These are phyloP conservation scores for Pleurotus djamor DNA, from an alignment of 768 basidiomycete genomes.

Conservation along the genomic window DNA sequence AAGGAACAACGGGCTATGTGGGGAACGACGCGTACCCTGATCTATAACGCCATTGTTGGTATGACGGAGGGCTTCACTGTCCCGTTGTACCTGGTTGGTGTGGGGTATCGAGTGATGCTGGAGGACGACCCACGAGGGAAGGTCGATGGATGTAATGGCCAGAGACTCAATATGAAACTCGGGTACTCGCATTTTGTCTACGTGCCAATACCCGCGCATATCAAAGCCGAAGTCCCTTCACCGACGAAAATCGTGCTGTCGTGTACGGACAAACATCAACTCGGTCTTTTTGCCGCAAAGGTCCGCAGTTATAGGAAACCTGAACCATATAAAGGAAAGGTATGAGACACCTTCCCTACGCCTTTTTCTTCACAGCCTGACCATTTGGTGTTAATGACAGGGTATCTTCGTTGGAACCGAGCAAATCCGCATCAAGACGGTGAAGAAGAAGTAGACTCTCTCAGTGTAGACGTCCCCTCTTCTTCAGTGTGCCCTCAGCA, in stretches of 20 bases:
- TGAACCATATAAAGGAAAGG: conserved; percentile 98
- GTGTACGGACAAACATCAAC: conserved; percentile 84
- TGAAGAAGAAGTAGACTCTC: conserved; percentile 16
- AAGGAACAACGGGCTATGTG: conserved; percentile 88
- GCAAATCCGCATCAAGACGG: conserved; percentile 67
- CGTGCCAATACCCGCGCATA: conserved; percentile 78
- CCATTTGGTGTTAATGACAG: conserved; percentile 33
- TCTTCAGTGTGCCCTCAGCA: neutral
- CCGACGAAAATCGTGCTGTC: conserved; percentile 82
- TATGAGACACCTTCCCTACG: conserved; percentile 34
- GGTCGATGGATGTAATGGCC: conserved; percentile 52
- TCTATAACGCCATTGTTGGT: conserved; percentile 86
- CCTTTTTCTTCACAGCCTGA: neutral
- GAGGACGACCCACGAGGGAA: conserved; percentile 76
- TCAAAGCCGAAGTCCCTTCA: conserved; percentile 75
- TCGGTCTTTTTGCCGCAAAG: conserved; percentile 87
- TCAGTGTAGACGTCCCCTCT: neutral
- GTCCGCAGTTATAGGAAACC: conserved; percentile 85
- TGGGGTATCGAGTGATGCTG: conserved; percentile 87
- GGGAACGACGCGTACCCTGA: conserved; percentile 92
- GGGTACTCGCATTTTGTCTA: conserved; percentile 89
- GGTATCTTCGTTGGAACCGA: conserved; percentile 95
- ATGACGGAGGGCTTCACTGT: conserved; percentile 87
- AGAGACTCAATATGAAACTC: conserved; percentile 85
- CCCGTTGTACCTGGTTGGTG: conserved; percentile 88